Percentiles rank a stretch among this genome's conserved stretches.
These are phyloP conservation scores for Coemansia sp. DNA, from an alignment of 192 early-diverging fungal species.

Conservation along the genomic window DNA sequence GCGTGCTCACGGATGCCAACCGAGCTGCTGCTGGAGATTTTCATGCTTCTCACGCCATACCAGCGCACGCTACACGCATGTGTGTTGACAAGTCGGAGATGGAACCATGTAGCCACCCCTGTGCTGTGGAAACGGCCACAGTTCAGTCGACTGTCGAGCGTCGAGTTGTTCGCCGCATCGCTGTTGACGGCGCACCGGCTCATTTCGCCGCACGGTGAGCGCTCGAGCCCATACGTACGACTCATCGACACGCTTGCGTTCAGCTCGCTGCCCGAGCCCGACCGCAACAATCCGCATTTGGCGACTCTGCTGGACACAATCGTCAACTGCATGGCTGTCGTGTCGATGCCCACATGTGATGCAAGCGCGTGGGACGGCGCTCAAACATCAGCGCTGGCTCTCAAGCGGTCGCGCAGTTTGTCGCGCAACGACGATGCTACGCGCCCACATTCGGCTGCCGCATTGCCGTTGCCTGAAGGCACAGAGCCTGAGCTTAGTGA, in stretches of 20 bases:
- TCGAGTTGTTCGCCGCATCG: conserved; percentile 42
- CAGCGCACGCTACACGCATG: conserved; percentile 47
- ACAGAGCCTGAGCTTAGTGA: conserved; percentile 8
- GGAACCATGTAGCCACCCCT: conserved; percentile 52
- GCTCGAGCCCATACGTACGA: conserved; percentile 27
- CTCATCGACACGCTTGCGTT: conserved; percentile 44
- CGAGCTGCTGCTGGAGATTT: conserved; percentile 40
- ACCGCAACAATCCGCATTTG: conserved; percentile 47
- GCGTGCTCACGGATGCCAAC: conserved; percentile 39
- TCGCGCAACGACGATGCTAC: conserved; percentile 23
- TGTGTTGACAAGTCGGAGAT: conserved; percentile 46
- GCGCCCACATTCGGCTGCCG: conserved; percentile 30
- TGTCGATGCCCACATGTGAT: background rate
- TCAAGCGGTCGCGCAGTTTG: conserved; percentile 40
- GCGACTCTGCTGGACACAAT: conserved; percentile 43
- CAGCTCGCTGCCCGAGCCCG: conserved; percentile 37
- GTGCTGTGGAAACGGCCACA: conserved; percentile 55
- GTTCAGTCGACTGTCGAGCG: conserved; percentile 37
- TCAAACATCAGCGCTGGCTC: background rate
- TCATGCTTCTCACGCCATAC: conserved; percentile 14
- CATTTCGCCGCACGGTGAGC: background rate
- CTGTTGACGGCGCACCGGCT: conserved; percentile 15
- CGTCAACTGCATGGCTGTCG: conserved; percentile 33
- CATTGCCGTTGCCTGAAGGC: conserved; percentile 29
- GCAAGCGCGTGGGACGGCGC: too few relatives aligned